phyloP scores from a whole-genome alignment of 345 rosid genomes.

The Crucihimalaya himalaica region DNA sequence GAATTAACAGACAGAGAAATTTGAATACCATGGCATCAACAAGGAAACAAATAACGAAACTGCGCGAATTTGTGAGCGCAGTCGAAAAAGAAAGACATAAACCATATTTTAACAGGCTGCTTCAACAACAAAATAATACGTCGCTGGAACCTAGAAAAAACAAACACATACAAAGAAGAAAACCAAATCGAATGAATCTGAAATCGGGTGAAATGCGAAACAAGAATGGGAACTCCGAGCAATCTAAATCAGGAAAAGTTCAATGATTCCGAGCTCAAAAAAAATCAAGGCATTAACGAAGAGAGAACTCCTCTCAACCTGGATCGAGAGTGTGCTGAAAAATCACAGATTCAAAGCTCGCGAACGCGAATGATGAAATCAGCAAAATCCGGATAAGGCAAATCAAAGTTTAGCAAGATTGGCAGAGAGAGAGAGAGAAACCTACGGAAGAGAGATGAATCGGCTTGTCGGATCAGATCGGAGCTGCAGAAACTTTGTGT shows the following conservation, averaged over 20 bases:
- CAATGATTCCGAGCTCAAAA: slow-evolving; percentile 1
- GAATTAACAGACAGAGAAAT: background rate
- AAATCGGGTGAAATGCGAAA: slow-evolving; percentile 16
- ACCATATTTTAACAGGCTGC: background rate
- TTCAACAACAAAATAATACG: background rate
- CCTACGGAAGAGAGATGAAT: background rate
- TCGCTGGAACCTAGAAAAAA: background rate
- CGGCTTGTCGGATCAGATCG: slow-evolving; percentile 28
- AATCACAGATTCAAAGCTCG: slow-evolving; percentile 23
- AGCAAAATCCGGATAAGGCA: background rate
- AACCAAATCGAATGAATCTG: slow-evolving; percentile 24
- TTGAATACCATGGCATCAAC: background rate
- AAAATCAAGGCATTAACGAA: background rate
- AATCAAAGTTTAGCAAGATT: background rate
- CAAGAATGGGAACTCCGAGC: background rate
- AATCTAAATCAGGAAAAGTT: slow-evolving; percentile 15
- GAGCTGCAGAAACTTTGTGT: background rate
- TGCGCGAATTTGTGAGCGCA: background rate
- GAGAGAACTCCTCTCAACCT: background rate
- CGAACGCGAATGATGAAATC: background rate
- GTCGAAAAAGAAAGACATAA: background rate
- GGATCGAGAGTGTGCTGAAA: slow-evolving; percentile 28
- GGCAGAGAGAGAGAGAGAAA: slow-evolving; percentile 30
- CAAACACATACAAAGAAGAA: slow-evolving; percentile 7
- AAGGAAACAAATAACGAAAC: background rate